Evolutionary conservation across 148 eudicot genomes (phyloP).

Genomic region (Persicaria maculosa): DNA sequence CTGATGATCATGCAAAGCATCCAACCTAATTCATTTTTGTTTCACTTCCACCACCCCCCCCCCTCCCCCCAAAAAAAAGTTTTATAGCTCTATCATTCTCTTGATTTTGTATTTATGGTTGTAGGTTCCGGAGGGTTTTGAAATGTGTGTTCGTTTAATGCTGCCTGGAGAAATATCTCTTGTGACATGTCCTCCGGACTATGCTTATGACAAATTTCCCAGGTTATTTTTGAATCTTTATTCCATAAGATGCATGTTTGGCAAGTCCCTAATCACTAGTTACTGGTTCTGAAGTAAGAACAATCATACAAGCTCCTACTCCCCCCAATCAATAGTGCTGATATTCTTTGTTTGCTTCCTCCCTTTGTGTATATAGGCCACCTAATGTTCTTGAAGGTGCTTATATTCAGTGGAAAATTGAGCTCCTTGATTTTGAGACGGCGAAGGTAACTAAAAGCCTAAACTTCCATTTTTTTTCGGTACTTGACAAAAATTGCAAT

Average conservation of each 20-base stretch:
- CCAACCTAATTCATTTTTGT: too few species aligned
- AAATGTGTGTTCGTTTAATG: constrained; percentile 94
- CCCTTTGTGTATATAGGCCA: constrained; percentile 48
- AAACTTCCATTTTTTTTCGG: not conserved
- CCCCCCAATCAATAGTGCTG: not conserved
- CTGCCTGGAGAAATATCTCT: constrained; percentile 93
- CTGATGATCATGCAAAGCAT: too few species aligned
- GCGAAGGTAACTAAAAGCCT: constrained; percentile 42
- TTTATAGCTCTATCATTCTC: not conserved
- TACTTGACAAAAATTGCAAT: not conserved
- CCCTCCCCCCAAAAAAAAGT: not conserved
- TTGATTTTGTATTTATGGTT: not conserved
- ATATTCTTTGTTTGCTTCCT: not conserved
- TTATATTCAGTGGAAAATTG: constrained; percentile 90
- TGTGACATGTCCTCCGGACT: constrained; percentile 97
- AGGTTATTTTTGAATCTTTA: constrained; percentile 35
- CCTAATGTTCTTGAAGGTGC: constrained; percentile 81
- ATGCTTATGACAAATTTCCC: constrained; percentile 91
- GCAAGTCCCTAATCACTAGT: not conserved
- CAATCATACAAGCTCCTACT: not conserved
- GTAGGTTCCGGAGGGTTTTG: constrained; percentile 97
- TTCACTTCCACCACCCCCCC: too few species aligned
- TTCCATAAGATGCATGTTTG: not conserved
- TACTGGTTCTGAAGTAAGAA: not conserved
- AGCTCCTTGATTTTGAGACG: constrained; percentile 89